Evolutionary conservation across 495 filamentous ascomycete species (phyloP).

Genomic region (Hypomontagnella submonticulosa): DNA sequence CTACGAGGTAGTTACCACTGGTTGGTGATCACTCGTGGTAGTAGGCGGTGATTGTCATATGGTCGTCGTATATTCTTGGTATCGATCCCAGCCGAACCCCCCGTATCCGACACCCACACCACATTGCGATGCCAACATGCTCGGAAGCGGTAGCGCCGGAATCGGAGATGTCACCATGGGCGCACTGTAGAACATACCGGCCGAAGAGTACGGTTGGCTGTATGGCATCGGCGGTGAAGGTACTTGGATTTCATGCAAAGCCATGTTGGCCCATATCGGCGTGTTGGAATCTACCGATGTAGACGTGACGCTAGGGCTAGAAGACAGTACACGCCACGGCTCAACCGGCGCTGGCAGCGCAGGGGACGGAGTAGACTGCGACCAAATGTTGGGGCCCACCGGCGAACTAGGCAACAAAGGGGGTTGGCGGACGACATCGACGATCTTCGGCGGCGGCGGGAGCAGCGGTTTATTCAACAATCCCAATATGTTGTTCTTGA

Average conservation of each 20-base stretch:
- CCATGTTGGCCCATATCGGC: conserved; percentile 84
- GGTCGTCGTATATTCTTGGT: conserved; percentile 69
- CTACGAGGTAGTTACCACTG: conserved; percentile 54
- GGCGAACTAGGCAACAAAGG: conserved; percentile 90
- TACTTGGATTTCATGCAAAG: conserved; percentile 71
- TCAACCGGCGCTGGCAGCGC: conserved; percentile 78
- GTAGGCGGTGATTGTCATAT: conserved; percentile 69
- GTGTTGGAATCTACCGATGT: conserved; percentile 73
- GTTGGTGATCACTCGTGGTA: conserved; percentile 50
- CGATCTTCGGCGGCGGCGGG: conserved; percentile 84
- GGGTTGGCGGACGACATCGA: conserved; percentile 88
- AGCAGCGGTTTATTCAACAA: conserved; percentile 91
- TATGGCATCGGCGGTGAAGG: conserved; percentile 81
- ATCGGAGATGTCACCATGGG: conserved; percentile 74
- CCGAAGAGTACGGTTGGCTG: conserved; percentile 80
- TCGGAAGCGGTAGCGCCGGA: conserved; percentile 85
- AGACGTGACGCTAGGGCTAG: conserved; percentile 80
- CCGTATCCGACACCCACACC: conserved; percentile 79
- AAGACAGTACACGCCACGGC: conserved; percentile 92
- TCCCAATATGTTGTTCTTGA: conserved; percentile 85
- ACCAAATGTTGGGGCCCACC: conserved; percentile 83
- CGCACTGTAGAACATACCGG: conserved; percentile 70
- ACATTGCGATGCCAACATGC: conserved; percentile 87
- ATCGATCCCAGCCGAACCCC: conserved; percentile 81
- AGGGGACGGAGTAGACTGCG: conserved; percentile 62